Conservation (phyloP, 176 grass and related monocot genomes). For the Eragrostis nindensis region DNA sequence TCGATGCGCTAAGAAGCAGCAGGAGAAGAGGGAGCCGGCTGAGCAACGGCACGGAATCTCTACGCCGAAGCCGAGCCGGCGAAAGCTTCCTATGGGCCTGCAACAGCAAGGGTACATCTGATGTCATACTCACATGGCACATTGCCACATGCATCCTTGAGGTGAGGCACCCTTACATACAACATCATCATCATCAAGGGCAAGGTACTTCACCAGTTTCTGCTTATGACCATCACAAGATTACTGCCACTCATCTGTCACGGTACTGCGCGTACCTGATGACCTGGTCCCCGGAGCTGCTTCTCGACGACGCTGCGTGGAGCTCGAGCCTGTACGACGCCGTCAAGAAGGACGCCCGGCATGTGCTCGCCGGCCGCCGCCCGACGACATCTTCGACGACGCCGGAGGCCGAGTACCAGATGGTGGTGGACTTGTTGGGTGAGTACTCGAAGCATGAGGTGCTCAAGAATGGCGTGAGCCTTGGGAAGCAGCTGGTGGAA, state of each 20-base stretch:
- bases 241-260: constrained; percentile 14
- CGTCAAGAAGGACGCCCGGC: neutral
- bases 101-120: neutral
- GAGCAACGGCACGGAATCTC: neutral
- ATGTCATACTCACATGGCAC: constrained; percentile 17
- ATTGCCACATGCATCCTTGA: constrained; percentile 33
- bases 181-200: too few species aligned
- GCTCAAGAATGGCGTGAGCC: too few species aligned
- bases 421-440: too few species aligned
- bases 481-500: too few species aligned
- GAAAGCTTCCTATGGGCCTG: neutral
- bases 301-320: neutral
- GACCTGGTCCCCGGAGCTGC: neutral
- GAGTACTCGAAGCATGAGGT: too few species aligned
- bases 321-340: constrained; percentile 13
- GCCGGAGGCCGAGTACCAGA: too few species aligned
- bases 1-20: neutral
- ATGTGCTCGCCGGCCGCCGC: neutral
- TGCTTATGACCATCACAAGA: neutral
- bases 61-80: accelerated
- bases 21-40: neutral
- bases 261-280: constrained; percentile 32
- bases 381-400: too few species aligned
- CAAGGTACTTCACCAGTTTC: too few species aligned
- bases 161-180: too few species aligned